phyloP scores from a whole-genome alignment of 495 filamentous ascomycete genomes.

The Penicillium samsonianum region DNA sequence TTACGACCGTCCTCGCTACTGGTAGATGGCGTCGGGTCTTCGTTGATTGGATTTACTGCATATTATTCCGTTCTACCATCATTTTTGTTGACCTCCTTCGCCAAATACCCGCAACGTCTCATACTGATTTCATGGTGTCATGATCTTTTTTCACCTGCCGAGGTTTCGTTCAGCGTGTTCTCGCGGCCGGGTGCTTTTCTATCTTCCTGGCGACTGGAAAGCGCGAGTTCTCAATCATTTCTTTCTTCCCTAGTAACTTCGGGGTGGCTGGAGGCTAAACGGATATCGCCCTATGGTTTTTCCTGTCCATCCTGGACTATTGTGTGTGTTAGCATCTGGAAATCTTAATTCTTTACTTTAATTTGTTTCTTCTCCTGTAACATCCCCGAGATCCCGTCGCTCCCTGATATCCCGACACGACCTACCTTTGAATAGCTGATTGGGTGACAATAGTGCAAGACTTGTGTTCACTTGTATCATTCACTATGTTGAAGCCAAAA shows the following conservation, averaged over 20 bases:
- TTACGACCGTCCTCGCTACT: constrained; percentile 51
- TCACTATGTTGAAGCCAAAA: background rate
- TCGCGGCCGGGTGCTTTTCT: constrained; percentile 4
- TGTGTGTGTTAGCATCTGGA: constrained; percentile 9
- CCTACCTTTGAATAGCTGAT: background rate
- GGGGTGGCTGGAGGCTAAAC: background rate
- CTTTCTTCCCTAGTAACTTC: background rate
- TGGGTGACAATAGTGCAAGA: background rate
- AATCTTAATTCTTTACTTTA: background rate
- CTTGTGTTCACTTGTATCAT: background rate
- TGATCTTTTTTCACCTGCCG: constrained; percentile 22
- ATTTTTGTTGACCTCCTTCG: constrained; percentile 6
- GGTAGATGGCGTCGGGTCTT: constrained; percentile 33
- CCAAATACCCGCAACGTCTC: constrained; percentile 33
- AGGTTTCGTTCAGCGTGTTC: constrained; percentile 21
- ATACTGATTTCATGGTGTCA: constrained; percentile 30
- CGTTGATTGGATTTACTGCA: constrained; percentile 15
- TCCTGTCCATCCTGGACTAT: background rate
- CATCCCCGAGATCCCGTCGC: background rate
- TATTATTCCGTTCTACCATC: constrained; percentile 17
- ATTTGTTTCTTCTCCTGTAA: background rate
- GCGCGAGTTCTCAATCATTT: constrained; percentile 7
- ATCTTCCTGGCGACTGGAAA: constrained; percentile 8
- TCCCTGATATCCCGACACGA: background rate
- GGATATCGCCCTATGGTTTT: background rate